These are phyloP conservation scores for Centella asiatica DNA, from an alignment of 129 eudicot genomes.

Conservation along the genomic window DNA sequence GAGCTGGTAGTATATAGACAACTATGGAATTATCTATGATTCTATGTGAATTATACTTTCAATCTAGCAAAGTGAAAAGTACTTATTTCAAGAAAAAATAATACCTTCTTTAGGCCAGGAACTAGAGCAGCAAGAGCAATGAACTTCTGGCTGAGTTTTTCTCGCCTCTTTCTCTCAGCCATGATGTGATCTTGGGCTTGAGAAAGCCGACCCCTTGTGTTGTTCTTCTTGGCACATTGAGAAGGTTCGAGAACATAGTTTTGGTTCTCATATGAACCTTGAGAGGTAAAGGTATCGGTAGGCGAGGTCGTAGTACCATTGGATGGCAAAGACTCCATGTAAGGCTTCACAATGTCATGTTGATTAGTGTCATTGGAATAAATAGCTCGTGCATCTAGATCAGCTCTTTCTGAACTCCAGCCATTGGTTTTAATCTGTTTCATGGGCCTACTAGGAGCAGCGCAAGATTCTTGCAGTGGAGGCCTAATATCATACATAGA, in stretches of 20 bases:
- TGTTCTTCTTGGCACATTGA: constrained; percentile 35
- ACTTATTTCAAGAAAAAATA: not conserved
- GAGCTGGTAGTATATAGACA: too few species aligned
- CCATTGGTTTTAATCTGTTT: constrained; percentile 43
- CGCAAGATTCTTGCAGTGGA: constrained; percentile 11
- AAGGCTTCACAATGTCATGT: constrained; percentile 30
- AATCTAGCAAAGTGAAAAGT: not conserved
- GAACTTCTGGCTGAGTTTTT: constrained; percentile 64
- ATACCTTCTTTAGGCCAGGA: constrained; percentile 79
- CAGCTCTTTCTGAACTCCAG: constrained; percentile 27
- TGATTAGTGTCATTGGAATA: constrained; percentile 17
- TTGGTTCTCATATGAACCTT: constrained; percentile 29
- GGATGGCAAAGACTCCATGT: constrained; percentile 46
- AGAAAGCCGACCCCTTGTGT: constrained; percentile 23
- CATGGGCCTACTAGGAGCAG: constrained; percentile 23
- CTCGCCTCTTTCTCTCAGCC: constrained; percentile 86
- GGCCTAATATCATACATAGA: constrained; percentile 14
- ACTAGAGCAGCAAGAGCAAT: constrained; percentile 63
- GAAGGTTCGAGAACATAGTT: constrained; percentile 27
- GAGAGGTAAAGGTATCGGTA: constrained; percentile 17
- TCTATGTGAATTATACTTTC: too few species aligned
- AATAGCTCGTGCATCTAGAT: constrained; percentile 22
- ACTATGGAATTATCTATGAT: too few species aligned
- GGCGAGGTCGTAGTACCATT: constrained; percentile 24
- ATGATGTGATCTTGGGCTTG: constrained; percentile 67